Conservation (phyloP, 129 eudicot genomes). For the Daucus carota region DNA sequence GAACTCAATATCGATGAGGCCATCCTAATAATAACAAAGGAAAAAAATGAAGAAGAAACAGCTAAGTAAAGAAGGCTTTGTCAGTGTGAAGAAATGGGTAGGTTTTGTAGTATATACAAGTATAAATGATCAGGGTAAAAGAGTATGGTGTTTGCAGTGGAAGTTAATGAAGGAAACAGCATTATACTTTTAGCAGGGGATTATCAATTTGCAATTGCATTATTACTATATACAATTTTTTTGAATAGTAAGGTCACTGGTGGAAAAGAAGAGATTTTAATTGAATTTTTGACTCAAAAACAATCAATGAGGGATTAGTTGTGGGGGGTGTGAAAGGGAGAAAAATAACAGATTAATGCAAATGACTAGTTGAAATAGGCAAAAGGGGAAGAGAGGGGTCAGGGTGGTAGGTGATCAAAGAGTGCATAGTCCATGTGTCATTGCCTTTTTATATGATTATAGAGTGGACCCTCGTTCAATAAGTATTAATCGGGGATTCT, state of each 20-base stretch:
- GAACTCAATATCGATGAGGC: constrained; percentile 45
- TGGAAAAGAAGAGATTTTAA: neutral
- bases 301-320: neutral
- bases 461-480: too few species aligned
- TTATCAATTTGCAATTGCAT: neutral
- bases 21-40: constrained; percentile 18
- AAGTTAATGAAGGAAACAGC: neutral
- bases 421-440: neutral
- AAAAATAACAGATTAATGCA: neutral
- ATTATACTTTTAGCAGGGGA: neutral
- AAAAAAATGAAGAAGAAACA: neutral
- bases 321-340: neutral
- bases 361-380: neutral
- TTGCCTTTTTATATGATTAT: neutral
- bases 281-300: neutral
- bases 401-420: neutral
- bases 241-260: neutral
- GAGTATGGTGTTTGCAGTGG: neutral
- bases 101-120: neutral
- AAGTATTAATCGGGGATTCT: too few species aligned
- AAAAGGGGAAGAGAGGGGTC: neutral
- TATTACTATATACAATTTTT: neutral
- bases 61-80: neutral
- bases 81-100: neutral
- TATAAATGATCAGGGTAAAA: neutral